Evolutionary conservation across 495 filamentous ascomycete genomes (phyloP).

Genomic region (Rhypophila decipiens): DNA sequence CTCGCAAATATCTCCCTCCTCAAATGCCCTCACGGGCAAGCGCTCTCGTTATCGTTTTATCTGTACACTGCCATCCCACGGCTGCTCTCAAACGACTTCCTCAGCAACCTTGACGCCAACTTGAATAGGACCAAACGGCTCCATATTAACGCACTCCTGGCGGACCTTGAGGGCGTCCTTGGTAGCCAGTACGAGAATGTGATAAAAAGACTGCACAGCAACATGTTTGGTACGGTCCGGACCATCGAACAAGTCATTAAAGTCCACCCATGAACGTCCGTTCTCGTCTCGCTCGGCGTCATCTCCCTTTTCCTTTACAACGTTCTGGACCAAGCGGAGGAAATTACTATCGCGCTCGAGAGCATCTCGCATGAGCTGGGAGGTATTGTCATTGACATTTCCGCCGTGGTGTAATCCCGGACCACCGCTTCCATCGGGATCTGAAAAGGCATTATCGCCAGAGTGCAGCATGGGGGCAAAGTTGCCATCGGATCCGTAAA

Average conservation of each 20-base stretch:
- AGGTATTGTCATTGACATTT: constrained; percentile 6
- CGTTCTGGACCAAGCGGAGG: constrained; percentile 50
- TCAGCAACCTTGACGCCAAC: too few relatives aligned
- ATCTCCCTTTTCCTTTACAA: constrained; percentile 30
- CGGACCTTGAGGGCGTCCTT: constrained; percentile 51
- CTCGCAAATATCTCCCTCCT: too few relatives aligned
- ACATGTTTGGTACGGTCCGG: constrained; percentile 47
- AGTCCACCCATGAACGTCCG: constrained; percentile 38
- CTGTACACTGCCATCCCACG: too few relatives aligned
- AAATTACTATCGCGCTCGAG: constrained; percentile 39
- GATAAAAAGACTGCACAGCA: constrained; percentile 67
- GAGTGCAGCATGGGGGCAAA: constrained; percentile 12
- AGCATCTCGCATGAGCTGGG: constrained; percentile 16
- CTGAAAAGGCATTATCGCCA: constrained; percentile 10
- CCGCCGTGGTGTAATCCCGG: neutral
- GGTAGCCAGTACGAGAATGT: constrained; percentile 64
- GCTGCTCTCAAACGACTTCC: too few relatives aligned
- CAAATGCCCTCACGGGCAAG: too few relatives aligned
- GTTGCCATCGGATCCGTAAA: constrained; percentile 21
- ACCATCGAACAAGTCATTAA: constrained; percentile 53
- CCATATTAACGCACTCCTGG: constrained; percentile 36
- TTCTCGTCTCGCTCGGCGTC: constrained; percentile 30
- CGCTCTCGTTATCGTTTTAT: too few relatives aligned
- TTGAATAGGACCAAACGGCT: constrained; percentile 34
- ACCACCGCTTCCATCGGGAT: constrained; percentile 1